These are phyloP conservation scores for Puccinia sorghi DNA, from an alignment of 1,284 basidiomycete species.

Conservation along the genomic window DNA sequence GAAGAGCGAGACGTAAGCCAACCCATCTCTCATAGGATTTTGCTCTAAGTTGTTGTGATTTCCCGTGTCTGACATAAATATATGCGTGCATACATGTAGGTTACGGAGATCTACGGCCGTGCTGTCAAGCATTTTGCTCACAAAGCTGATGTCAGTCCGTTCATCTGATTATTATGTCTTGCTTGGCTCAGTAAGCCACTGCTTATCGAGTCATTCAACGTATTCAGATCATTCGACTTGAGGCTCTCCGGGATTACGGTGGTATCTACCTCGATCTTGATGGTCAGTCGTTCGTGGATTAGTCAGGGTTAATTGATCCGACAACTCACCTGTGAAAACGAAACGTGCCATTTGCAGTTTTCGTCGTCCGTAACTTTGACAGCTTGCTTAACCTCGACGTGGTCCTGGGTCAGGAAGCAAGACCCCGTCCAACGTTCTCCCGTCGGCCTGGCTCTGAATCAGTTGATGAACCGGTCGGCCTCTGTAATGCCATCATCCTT, in stretches of 20 bases:
- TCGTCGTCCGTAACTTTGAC: constrained; percentile 55
- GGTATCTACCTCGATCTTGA: constrained; percentile 63
- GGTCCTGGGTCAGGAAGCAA: constrained; percentile 61
- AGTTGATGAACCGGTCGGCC: constrained; percentile 56
- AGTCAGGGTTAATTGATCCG: background rate
- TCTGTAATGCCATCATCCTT: constrained; percentile 62
- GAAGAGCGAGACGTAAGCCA: constrained; percentile 53
- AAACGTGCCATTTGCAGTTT: constrained; percentile 53
- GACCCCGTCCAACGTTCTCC: constrained; percentile 43
- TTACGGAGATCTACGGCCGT: constrained; percentile 55
- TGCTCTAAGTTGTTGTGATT: too few species aligned
- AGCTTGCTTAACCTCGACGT: constrained; percentile 56
- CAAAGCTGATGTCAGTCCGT: constrained; percentile 59
- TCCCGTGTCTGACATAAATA: too few species aligned
- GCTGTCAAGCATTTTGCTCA: constrained; percentile 57
- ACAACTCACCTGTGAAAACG: background rate
- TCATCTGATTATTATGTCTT: background rate
- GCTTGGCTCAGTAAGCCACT: background rate
- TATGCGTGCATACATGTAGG: constrained; percentile 46
- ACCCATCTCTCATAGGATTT: background rate
- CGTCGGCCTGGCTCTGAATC: constrained; percentile 53
- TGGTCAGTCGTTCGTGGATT: constrained; percentile 47
- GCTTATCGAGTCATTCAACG: background rate
- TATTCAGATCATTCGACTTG: constrained; percentile 15
- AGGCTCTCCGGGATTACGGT: constrained; percentile 58